Conservation (phyloP, 2,329 filamentous ascomycete genomes). For the Acephala macrosclerotiorum region DNA sequence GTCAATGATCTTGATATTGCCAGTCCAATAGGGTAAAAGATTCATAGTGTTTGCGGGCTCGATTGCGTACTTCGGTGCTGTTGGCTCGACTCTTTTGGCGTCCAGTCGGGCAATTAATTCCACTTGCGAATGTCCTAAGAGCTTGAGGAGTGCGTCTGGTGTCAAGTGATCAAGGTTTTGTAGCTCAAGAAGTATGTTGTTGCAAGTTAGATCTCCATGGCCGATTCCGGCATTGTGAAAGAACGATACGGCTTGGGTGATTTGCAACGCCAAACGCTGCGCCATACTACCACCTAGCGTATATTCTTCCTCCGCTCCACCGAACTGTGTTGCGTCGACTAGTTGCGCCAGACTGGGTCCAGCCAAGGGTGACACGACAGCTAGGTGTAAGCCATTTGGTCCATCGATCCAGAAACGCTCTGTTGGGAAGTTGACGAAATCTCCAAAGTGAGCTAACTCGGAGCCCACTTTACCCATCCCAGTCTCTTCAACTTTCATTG, state of each 20-base stretch:
- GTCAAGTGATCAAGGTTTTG: neutral
- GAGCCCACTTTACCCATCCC: neutral
- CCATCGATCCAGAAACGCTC: slow-evolving; percentile 37
- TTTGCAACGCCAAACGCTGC: neutral
- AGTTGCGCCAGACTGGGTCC: slow-evolving; percentile 19
- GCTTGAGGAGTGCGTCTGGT: neutral
- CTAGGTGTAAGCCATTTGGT: slow-evolving; percentile 52
- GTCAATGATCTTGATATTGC: slow-evolving; percentile 24
- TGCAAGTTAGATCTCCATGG: slow-evolving; percentile 20
- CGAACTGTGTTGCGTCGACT: neutral
- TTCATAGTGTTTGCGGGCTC: neutral
- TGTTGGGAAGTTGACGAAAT: neutral
- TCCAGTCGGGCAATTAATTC: neutral
- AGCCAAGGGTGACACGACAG: slow-evolving; percentile 47
- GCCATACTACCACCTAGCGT: neutral
- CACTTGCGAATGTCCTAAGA: neutral
- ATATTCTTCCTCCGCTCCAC: neutral
- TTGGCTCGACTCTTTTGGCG: neutral
- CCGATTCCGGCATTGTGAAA: slow-evolving; percentile 8
- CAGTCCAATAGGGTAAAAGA: slow-evolving; percentile 12
- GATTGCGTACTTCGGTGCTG: slow-evolving; percentile 1
- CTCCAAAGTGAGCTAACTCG: neutral
- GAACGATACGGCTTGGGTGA: slow-evolving; percentile 5
- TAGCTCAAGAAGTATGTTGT: slow-evolving; percentile 19
- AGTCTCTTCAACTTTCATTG: neutral